Base-by-base conservation (phyloP, 2,329 filamentous ascomycete genomes). In the Botrytis medusae region DNA sequence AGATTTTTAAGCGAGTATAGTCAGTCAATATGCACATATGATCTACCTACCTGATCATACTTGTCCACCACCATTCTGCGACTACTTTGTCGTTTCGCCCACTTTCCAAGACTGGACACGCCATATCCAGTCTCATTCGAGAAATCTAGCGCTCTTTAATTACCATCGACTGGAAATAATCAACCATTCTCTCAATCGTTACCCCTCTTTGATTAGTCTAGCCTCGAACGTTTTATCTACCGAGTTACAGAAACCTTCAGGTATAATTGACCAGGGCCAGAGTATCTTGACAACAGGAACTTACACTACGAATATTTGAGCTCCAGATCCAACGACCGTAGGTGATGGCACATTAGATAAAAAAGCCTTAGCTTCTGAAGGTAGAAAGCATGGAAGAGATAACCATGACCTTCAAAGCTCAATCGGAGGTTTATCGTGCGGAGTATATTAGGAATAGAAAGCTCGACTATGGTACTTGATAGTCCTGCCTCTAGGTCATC, bases 71-170 rank as follows among this genome's bases (percentile, higher is more conserved):
- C 12, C 22, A n/a, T 62, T 62, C n/a, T 40, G 2, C 37, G 22
- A 40, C 14, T 0, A 18, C 7, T 25, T 42, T 7, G 1, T 62
- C 25, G 2, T 40, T 37, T n/a, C 3, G 1, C 2, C 34, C n/a
- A 7, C 3, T 5, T 9, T 42, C 25, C 18, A n/a, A n/a, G 1
- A n/a, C 9, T 9, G 1, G 16, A 9, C 2, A 0, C 14, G n/a
- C 16, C 14, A 16, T 61, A 4, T 1, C 0, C 32, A 3, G 9
- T 37, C 37, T 37, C 32, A 60, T 37, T 42, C 34, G 5, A 14
- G n/a, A 29, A 29, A 29, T 29, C 14, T 18, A 18, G 7, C 0
- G 1, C 34, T 18, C 25, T 18, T 10, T 18, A 3, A n/a, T 6
- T 10, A 18, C 7, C 22, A 42, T 62, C 12, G 7, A 25, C 7